phyloP scores from a whole-genome alignment of 2,329 filamentous ascomycete genomes.

The Dactylellina leptospora region DNA sequence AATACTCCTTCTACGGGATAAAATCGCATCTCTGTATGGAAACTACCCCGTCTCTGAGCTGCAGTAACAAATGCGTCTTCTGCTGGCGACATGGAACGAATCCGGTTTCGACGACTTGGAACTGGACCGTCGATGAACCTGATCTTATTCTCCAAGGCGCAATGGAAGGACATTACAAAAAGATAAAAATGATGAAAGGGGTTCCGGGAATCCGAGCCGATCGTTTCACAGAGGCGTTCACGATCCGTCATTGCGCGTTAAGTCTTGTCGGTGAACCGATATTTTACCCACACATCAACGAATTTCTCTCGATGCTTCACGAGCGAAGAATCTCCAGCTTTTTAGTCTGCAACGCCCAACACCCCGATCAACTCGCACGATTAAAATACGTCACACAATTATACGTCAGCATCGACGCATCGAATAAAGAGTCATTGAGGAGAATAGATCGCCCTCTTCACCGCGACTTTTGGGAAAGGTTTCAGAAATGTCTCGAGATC shows the following conservation, averaged over 20 bases:
- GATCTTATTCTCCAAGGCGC: conserved; percentile 89
- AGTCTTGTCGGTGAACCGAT: conserved; percentile 96
- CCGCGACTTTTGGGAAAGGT: conserved; percentile 96
- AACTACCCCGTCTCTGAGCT: conserved; percentile 91
- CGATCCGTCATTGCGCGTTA: conserved; percentile 90
- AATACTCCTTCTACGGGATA: conserved; percentile 97
- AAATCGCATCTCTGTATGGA: conserved; percentile 98
- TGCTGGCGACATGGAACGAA: conserved; percentile 99
- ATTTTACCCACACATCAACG: conserved; percentile 97
- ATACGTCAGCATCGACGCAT: conserved; percentile 95
- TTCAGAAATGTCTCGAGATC: conserved; percentile 89
- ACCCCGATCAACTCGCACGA: conserved; percentile 85
- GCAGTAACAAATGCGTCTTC: conserved; percentile 98
- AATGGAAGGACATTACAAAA: conserved; percentile 91
- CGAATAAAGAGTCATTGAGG: conserved; percentile 84
- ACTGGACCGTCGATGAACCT: conserved; percentile 92
- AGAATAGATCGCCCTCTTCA: conserved; percentile 92
- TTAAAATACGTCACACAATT: conserved; percentile 90
- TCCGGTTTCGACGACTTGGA: conserved; percentile 94
- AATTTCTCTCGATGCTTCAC: conserved; percentile 85
- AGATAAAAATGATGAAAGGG: conserved; percentile 96
- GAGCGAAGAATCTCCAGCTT: conserved; percentile 88
- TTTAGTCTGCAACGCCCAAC: conserved; percentile 95
- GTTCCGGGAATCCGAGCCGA: conserved; percentile 92
- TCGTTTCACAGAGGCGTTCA: conserved; percentile 89